Evolutionary conservation across 108 stramenopile genomes (phyloP), one percentile per base, ranked within the genome.

Genomic region (Nannochloropsis salina): DNA sequence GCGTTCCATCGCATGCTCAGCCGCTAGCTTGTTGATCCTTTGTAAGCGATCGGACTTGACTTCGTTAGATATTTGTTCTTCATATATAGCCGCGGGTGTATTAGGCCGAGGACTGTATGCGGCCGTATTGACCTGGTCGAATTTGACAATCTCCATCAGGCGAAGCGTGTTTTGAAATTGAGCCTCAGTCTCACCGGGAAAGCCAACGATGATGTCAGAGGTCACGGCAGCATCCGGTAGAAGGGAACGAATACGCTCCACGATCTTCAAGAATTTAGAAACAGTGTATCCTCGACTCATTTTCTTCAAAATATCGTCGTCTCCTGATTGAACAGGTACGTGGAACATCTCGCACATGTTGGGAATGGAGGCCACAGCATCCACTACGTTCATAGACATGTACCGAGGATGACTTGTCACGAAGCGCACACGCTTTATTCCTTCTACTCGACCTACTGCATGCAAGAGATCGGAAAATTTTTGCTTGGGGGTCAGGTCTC

Each of bases 161-260:
- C 91, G 85, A 9, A 98, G 86, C 42, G 97, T 96, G 80, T 93
- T 92, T 91, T 95, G 91, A 90, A 98, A 98, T 41, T 96, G 92
- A 89, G 95, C 95, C 81, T 98, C 97, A 2, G 98, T 97, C 91
- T 98, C 98, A 21, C 98, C 98, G 31, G 98, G 97, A 87, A 97
- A 97, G 21, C 98, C 97, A 9, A 96, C 95, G 83, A 97, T 97
- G 1, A 93, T 92, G 87, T 97, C 97, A 15, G 94, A 94, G 2
- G 94, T 94, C 43, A 98, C 96, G 5, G 96, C 92, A n/a, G 98
- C 98, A 88, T 98, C 96, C 10, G 96, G 96, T 20, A 93, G 87
- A 81, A 92, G 89, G 43, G 86, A 88, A 42, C 91, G 86, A 85
- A 98, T 96, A 22, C 94, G 85, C 43, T 96, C 90, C 8, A 97